Evolutionary conservation across 257 asterid species (phyloP).

Genomic region (Gentiana dahurica): DNA sequence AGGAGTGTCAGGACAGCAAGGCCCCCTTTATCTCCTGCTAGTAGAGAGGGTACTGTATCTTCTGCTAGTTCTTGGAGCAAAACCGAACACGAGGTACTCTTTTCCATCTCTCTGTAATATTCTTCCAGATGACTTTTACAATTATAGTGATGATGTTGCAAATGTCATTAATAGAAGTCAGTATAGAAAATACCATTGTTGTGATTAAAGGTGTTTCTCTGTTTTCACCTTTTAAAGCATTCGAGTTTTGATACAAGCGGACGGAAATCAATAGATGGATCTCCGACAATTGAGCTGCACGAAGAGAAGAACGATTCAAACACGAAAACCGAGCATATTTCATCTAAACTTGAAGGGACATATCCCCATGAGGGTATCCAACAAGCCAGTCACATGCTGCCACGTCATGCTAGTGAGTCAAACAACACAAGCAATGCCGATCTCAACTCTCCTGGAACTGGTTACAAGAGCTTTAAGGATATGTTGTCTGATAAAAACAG

Average conservation of each 20-base stretch:
- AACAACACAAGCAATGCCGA: conserved; percentile 6
- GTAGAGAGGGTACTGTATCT: conserved; percentile 30
- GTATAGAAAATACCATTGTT: neutral
- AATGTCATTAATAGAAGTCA: too few species aligned
- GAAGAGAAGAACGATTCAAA: conserved; percentile 16
- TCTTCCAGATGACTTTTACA: neutral
- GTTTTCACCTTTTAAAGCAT: conserved; percentile 22
- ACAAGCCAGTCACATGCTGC: conserved; percentile 5
- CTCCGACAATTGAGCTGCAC: conserved; percentile 17
- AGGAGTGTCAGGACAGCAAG: conserved; percentile 55
- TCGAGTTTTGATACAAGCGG: conserved; percentile 28
- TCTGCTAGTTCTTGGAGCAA: conserved; percentile 29
- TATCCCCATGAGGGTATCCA: conserved; percentile 9
- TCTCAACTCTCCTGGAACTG: conserved; percentile 11
- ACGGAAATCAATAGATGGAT: conserved; percentile 27
- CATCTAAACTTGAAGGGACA: conserved; percentile 6
- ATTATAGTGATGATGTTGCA: neutral
- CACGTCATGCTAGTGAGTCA: conserved; percentile 14
- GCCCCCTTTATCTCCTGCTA: conserved; percentile 31
- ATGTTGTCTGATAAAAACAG: conserved; percentile 27
- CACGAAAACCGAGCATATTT: conserved; percentile 5
- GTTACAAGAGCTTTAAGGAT: conserved; percentile 33
- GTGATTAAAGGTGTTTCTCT: conserved; percentile 1
- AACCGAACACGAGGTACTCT: conserved; percentile 47
- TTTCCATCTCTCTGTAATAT: neutral